A percentile compares a stretch with the other conserved stretches of the same genome.
These are phyloP conservation scores for Pelargonium fulgidum DNA, from an alignment of 441 rosid species.

Conservation along the genomic window DNA sequence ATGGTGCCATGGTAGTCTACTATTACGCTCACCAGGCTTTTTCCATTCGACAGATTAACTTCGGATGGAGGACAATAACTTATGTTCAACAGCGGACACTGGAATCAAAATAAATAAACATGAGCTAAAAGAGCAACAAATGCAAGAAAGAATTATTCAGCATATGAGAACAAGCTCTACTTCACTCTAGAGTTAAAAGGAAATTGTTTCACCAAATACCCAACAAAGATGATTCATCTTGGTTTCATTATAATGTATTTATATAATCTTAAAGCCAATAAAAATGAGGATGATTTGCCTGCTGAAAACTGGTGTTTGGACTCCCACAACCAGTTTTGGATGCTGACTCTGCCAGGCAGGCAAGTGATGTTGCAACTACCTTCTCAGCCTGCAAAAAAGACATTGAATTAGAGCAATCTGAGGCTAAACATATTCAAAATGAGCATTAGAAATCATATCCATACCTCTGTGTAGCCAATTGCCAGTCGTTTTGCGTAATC, in stretches of 20 bases:
- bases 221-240: neutral
- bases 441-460: slow-evolving; percentile 19
- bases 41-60: slow-evolving; percentile 49
- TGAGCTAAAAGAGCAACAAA: slow-evolving; percentile 16
- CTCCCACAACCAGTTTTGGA: slow-evolving; percentile 29
- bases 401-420: slow-evolving; percentile 9
- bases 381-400: slow-evolving; percentile 67
- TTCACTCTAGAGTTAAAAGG: slow-evolving; percentile 5
- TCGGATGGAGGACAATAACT: slow-evolving; percentile 92
- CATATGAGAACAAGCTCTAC: neutral
- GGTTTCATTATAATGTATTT: neutral
- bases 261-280: neutral
- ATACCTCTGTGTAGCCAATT: slow-evolving; percentile 81
- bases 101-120: slow-evolving; percentile 15
- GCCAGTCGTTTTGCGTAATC: slow-evolving; percentile 90
- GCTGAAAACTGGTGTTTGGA: slow-evolving; percentile 50
- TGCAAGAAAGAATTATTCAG: slow-evolving; percentile 9
- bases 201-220: neutral
- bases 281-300: slow-evolving; percentile 43
- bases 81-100: slow-evolving; percentile 97
- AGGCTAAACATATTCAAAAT: slow-evolving; percentile 15
- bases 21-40: slow-evolving; percentile 58
- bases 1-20: slow-evolving; percentile 7
- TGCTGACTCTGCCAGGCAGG: slow-evolving; percentile 52
- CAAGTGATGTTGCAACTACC: slow-evolving; percentile 75